Evolutionary conservation across 768 basidiomycete genomes (phyloP).

Genomic region (Udeniomyces megalosporus): DNA sequence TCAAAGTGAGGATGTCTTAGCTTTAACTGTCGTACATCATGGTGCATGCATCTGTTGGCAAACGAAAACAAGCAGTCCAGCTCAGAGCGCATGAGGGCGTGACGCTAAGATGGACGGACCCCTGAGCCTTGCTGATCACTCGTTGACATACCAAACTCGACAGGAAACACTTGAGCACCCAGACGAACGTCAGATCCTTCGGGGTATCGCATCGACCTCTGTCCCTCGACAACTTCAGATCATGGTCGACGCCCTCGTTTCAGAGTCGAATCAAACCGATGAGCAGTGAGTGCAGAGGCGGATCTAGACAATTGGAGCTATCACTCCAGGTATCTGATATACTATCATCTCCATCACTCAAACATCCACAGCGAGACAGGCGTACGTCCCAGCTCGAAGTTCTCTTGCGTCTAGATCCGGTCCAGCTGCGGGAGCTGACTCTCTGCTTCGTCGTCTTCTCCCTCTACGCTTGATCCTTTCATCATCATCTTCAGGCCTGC

Average conservation of each 20-base stretch:
- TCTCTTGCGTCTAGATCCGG: no score
- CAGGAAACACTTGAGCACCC: constrained; percentile 53
- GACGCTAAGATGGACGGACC: no score
- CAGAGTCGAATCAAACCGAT: constrained; percentile 68
- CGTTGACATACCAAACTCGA: constrained; percentile 30
- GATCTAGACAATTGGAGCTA: constrained; percentile 9
- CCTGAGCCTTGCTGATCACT: constrained; percentile 24
- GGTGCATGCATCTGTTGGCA: no score
- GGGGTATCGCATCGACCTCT: constrained; percentile 63
- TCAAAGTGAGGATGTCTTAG: background rate
- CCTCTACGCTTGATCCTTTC: no score
- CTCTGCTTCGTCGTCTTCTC: no score
- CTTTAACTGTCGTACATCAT: background rate
- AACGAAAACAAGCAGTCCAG: no score
- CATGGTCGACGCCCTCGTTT: constrained; percentile 71
- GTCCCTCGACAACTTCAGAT: constrained; percentile 59
- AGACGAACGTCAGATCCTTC: constrained; percentile 70
- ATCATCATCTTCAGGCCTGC: constrained; percentile 35
- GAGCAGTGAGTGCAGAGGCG: constrained; percentile 50
- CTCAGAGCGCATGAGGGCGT: no score
- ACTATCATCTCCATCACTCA: background rate
- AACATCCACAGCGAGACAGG: constrained; percentile 51
- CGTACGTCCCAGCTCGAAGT: background rate
- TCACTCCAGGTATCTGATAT: background rate
- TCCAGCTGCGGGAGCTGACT: no score